Percentiles rank a stretch among this genome's conserved stretches.
These are phyloP conservation scores for Echinochloa phyllopogon DNA, from an alignment of 176 grass and related monocot species.

Conservation along the genomic window DNA sequence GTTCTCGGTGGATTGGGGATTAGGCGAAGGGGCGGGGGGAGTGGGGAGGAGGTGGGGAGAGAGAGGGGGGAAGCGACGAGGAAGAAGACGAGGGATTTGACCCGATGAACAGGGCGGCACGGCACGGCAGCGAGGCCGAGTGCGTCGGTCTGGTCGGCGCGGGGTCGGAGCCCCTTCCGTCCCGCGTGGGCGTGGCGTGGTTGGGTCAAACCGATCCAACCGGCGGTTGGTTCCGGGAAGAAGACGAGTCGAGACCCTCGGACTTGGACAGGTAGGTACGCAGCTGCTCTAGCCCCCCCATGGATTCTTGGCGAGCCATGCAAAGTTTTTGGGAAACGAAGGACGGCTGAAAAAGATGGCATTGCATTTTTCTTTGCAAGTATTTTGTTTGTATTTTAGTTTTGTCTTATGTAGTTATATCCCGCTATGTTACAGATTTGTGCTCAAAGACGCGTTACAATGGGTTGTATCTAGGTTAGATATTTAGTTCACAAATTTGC, in stretches of 20 bases:
- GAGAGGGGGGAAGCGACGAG: neutral
- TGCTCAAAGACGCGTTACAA: too few species aligned
- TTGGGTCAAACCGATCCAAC: slow-evolving; percentile 21
- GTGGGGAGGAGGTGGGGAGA: neutral
- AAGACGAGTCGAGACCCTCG: neutral
- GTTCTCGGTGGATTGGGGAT: slow-evolving; percentile 38
- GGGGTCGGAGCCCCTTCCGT: slow-evolving; percentile 4
- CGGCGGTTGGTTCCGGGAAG: neutral
- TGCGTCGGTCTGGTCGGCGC: slow-evolving; percentile 11
- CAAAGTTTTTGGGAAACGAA: too few species aligned
- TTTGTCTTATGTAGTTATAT: too few species aligned
- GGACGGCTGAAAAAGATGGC: too few species aligned
- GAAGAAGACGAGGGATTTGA: slow-evolving; percentile 48
- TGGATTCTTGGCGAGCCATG: too few species aligned
- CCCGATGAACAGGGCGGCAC: slow-evolving; percentile 14
- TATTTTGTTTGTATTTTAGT: too few species aligned
- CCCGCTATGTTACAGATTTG: too few species aligned
- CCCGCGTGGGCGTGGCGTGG: neutral
- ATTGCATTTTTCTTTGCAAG: too few species aligned
- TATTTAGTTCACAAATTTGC: too few species aligned
- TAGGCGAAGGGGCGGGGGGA: neutral
- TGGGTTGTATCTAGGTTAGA: too few species aligned
- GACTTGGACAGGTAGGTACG: neutral
- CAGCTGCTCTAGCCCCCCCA: too few species aligned
- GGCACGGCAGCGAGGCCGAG: neutral